Conservation (phyloP, 2,329 filamentous ascomycete species). For the Aspergillus tamarii region DNA sequence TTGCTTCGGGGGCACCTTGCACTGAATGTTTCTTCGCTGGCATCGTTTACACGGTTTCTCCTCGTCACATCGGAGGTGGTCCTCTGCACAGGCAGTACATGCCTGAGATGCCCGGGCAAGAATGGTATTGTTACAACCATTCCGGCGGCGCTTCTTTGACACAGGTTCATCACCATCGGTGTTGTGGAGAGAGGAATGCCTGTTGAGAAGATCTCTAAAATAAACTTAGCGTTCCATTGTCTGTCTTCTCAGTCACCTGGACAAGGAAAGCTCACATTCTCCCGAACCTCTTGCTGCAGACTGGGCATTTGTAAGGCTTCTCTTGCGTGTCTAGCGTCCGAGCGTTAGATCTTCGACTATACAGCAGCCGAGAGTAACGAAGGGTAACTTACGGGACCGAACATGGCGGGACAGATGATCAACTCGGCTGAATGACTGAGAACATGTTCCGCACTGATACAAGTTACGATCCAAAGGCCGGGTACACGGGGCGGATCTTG, state of each 20-base stretch:
- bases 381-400: constrained; percentile 33
- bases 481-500: neutral
- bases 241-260: neutral
- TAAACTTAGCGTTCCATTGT: neutral
- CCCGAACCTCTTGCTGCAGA: neutral
- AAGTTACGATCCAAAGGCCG: constrained; percentile 8
- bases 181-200: constrained; percentile 8
- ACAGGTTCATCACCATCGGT: neutral
- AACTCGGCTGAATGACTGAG: constrained; percentile 30
- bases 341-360: neutral
- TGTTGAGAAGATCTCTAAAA: constrained; percentile 25
- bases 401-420: constrained; percentile 40
- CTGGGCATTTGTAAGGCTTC: neutral
- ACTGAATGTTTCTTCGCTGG: constrained; percentile 26
- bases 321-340: neutral
- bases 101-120: constrained; percentile 28
- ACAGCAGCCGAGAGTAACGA: neutral
- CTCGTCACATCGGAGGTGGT: constrained; percentile 36
- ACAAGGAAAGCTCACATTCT: neutral
- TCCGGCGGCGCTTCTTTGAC: neutral
- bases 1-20: neutral
- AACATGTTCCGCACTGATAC: constrained; percentile 16
- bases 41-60: constrained; percentile 36
- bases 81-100: constrained; percentile 32
- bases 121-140: constrained; percentile 8